A percentile compares a stretch with the other conserved stretches of the same genome.
phyloP scores from a whole-genome alignment of 2,329 filamentous ascomycete species.

The Didymella sp. region DNA sequence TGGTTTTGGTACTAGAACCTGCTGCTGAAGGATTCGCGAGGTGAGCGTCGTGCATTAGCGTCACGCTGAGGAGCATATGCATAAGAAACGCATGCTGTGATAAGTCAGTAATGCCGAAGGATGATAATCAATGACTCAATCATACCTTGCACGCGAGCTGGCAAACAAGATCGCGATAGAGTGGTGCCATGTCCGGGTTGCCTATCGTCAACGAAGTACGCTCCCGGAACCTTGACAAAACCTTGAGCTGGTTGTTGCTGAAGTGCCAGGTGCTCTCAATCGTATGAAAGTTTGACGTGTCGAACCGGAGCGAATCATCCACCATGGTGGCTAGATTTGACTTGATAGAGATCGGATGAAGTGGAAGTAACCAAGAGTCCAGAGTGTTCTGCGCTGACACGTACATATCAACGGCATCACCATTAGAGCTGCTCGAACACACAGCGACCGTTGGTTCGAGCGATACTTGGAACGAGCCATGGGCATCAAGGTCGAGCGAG shows the following conservation, averaged over 20 bases:
- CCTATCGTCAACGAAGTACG: conserved; percentile 55
- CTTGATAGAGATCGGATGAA: not conserved
- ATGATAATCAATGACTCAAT: not conserved
- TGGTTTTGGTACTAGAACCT: conserved; percentile 34
- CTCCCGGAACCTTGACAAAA: conserved; percentile 54
- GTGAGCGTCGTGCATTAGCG: conserved; percentile 62
- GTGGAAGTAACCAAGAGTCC: not conserved
- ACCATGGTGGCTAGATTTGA: not conserved
- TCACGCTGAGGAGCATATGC: conserved; percentile 61
- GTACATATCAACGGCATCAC: not conserved
- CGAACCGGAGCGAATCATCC: conserved; percentile 2
- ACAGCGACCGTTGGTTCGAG: not conserved
- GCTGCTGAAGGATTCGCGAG: conserved; percentile 32
- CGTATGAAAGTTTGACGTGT: not conserved
- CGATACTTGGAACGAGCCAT: conserved; percentile 38
- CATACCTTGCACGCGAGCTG: conserved; percentile 53
- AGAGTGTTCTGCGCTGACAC: not conserved
- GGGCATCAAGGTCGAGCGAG: conserved; percentile 44
- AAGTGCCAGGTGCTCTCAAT: conserved; percentile 24
- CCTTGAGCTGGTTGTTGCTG: conserved; percentile 30
- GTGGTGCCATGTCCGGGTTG: conserved; percentile 31
- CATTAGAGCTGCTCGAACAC: not conserved
- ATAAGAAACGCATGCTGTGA: conserved; percentile 60
- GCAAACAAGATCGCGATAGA: conserved; percentile 50
- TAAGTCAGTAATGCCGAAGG: not conserved